These are phyloP conservation scores for Teunomyces pallodes DNA, from an alignment of 805 yeast species.

Conservation along the genomic window DNA sequence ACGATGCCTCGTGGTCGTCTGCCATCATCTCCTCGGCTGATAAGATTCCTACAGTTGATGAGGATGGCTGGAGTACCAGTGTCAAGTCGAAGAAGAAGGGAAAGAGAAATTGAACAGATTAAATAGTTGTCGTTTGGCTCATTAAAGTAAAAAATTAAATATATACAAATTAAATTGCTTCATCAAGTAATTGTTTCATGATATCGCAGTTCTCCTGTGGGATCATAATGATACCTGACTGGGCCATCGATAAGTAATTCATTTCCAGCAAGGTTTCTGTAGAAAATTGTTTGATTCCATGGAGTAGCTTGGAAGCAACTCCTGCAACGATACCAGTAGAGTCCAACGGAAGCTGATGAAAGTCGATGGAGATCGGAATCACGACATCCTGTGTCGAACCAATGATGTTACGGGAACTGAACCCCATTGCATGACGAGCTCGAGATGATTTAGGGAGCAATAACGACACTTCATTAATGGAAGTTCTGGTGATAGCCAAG, in stretches of 20 bases:
- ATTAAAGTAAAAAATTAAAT: neutral
- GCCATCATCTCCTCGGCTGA: slow-evolving; percentile 52
- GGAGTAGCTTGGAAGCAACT: slow-evolving; percentile 49
- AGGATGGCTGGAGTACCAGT: slow-evolving; percentile 48
- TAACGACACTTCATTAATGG: slow-evolving; percentile 49
- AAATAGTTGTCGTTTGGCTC: neutral
- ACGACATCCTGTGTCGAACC: slow-evolving; percentile 59
- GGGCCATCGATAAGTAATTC: slow-evolving; percentile 61
- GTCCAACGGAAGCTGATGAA: slow-evolving; percentile 53
- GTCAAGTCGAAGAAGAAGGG: slow-evolving; percentile 39
- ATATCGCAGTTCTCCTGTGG: slow-evolving; percentile 47
- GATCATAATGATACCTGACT: slow-evolving; percentile 57
- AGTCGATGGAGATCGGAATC: slow-evolving; percentile 56
- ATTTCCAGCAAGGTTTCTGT: slow-evolving; percentile 38
- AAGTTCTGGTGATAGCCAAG: slow-evolving; percentile 54
- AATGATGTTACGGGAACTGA: slow-evolving; percentile 40
- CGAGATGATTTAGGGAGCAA: slow-evolving; percentile 43
- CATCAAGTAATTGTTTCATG: slow-evolving; percentile 25
- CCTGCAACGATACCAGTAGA: slow-evolving; percentile 68
- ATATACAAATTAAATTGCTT: neutral
- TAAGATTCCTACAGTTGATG: slow-evolving; percentile 37
- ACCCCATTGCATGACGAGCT: slow-evolving; percentile 37
- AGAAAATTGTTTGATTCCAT: slow-evolving; percentile 21
- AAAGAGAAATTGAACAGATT: slow-evolving; percentile 20
- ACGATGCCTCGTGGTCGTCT: slow-evolving; percentile 65